A percentile compares a stretch with the other conserved stretches of the same genome.
Evolutionary conservation across 164 flowering plant genomes (phyloP).

Genomic region (Nymphaea colorata): DNA sequence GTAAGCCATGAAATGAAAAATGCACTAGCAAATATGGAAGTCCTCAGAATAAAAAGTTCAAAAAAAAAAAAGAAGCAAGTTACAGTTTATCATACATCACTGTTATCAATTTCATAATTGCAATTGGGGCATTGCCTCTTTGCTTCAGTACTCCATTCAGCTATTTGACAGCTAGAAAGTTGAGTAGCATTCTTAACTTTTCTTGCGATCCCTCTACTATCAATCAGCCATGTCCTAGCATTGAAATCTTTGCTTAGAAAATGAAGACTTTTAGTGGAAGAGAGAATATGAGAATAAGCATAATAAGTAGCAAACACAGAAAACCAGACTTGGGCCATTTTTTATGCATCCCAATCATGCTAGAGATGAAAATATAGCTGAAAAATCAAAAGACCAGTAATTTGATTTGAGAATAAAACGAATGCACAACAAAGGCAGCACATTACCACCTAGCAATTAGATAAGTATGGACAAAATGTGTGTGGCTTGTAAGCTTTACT

Average conservation of each 20-base stretch:
- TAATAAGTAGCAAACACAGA: too few relatives aligned
- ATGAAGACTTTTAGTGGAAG: neutral
- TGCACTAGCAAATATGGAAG: too few relatives aligned
- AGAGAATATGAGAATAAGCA: neutral
- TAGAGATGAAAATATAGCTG: too few relatives aligned
- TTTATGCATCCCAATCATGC: neutral
- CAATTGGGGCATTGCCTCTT: slow-evolving; percentile 74
- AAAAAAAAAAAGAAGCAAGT: neutral
- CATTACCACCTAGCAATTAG: too few relatives aligned
- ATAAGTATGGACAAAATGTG: too few relatives aligned
- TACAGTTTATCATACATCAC: slow-evolving; percentile 50
- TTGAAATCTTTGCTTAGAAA: neutral
- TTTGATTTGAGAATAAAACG: too few relatives aligned
- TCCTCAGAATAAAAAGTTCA: too few relatives aligned
- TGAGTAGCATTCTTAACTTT: slow-evolving; percentile 53
- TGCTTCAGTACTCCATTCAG: slow-evolving; percentile 42
- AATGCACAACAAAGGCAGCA: too few relatives aligned
- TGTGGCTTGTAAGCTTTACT: too few relatives aligned
- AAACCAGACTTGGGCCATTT: neutral
- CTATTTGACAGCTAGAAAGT: slow-evolving; percentile 27
- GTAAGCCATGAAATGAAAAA: too few relatives aligned
- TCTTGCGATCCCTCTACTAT: slow-evolving; percentile 48
- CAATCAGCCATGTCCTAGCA: slow-evolving; percentile 62
- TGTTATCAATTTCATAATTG: slow-evolving; percentile 54
- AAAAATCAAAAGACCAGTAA: too few relatives aligned